phyloP scores from a whole-genome alignment of 768 basidiomycete genomes.

The Tylopilus plumbeoviolaceoides region DNA sequence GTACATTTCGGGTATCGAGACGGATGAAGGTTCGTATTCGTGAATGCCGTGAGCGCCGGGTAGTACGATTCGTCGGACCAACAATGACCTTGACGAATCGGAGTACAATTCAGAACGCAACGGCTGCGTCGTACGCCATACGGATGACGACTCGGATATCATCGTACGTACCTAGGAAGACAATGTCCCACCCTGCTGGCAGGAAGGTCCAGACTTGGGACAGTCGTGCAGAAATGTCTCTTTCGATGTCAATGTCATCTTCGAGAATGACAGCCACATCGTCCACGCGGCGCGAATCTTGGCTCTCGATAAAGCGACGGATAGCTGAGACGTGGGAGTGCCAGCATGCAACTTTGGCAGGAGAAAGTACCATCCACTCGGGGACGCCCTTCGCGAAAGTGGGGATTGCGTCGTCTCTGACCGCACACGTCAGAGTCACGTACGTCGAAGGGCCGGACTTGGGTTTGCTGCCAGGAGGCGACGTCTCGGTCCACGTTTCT shows the following conservation, averaged over 20 bases:
- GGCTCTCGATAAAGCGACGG: slow-evolving; percentile 37
- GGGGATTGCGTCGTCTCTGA: slow-evolving; percentile 35
- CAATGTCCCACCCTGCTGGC: slow-evolving; percentile 66
- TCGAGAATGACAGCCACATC: slow-evolving; percentile 59
- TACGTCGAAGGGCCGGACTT: neutral
- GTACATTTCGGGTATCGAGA: slow-evolving; percentile 66
- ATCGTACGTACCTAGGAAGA: slow-evolving; percentile 57
- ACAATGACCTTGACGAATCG: slow-evolving; percentile 55
- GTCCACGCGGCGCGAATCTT: slow-evolving; percentile 15
- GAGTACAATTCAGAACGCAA: no score
- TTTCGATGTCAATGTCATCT: slow-evolving; percentile 79
- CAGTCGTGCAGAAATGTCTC: slow-evolving; percentile 45
- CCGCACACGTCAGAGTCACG: slow-evolving; percentile 38
- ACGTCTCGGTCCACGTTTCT: slow-evolving; percentile 16
- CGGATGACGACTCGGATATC: no score
- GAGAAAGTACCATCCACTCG: slow-evolving; percentile 50
- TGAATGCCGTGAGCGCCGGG: slow-evolving; percentile 32
- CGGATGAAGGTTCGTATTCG: slow-evolving; percentile 42
- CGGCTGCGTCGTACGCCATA: no score
- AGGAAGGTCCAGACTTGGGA: slow-evolving; percentile 45
- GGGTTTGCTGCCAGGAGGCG: neutral
- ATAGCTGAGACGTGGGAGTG: slow-evolving; percentile 60
- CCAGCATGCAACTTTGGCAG: slow-evolving; percentile 67
- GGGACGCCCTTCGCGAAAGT: slow-evolving; percentile 37
- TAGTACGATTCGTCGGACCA: slow-evolving; percentile 67